Percentiles rank a stretch among this genome's conserved stretches.
Conservation (phyloP, 2,329 filamentous ascomycete species). For the Pezicula carpinea region DNA sequence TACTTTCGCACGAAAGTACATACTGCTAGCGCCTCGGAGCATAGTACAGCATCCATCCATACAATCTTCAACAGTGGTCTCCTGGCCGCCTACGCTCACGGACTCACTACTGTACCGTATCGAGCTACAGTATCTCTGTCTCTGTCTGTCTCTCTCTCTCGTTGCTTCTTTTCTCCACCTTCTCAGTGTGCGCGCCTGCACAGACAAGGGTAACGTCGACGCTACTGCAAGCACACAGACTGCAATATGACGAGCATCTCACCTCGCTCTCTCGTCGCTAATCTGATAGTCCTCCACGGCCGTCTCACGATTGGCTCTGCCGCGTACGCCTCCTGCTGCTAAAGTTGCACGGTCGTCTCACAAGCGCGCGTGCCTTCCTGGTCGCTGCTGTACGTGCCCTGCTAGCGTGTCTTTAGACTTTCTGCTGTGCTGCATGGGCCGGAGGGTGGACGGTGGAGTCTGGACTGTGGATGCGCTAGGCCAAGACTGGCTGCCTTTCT, state of each 20-base stretch:
- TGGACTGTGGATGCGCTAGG: no score
- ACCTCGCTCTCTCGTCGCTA: slow-evolving; percentile 10
- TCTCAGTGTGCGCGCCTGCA: neutral
- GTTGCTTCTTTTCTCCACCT: neutral
- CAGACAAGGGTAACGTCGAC: neutral
- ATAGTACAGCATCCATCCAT: no score
- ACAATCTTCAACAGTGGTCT: no score
- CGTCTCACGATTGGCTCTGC: neutral
- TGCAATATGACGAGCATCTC: slow-evolving; percentile 12
- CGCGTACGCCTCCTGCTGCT: neutral
- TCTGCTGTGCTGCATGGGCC: no score
- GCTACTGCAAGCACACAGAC: slow-evolving; percentile 21
- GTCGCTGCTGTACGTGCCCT: neutral
- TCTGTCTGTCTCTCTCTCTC: neutral
- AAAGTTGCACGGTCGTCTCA: neutral
- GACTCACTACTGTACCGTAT: no score
- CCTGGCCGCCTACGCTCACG: no score
- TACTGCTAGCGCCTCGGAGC: no score
- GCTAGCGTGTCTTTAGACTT: no score
- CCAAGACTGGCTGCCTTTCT: no score
- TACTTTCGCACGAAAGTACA: no score
- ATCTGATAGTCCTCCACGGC: slow-evolving; percentile 13
- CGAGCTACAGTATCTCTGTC: no score
- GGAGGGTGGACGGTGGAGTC: no score
- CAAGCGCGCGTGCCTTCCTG: neutral